Base-by-base conservation (phyloP, 2,329 filamentous ascomycete genomes). In the Sarocladiaceae sp. region DNA sequence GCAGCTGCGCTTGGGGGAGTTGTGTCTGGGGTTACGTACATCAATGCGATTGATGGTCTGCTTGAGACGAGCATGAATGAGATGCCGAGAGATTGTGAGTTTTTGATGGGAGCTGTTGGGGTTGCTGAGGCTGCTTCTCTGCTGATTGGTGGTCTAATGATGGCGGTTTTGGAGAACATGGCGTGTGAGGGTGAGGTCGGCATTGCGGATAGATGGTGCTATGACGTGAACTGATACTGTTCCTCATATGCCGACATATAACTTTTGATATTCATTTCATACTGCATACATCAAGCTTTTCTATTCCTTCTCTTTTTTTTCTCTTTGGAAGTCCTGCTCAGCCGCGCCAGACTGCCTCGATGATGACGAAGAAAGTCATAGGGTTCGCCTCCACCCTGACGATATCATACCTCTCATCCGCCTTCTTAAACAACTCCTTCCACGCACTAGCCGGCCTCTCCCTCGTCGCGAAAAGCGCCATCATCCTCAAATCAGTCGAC, bases 401-500 rank as follows among this genome's bases (percentile, higher is more conserved):
- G 17, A 77, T 62, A n/a, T 72, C 66, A 40, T 74, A 76, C 12
- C 73, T 60, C 56, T 72, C 66, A 53, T 79, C 75, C 2, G 76
- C 75, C 42, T 62, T 57, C n/a, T 55, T 58, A 57, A 79, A 73
- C 2, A 79, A 62, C 15, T 62, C 60, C 58, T 67, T 69, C 72
- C 75, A 80, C 4, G 70, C 72, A n/a, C 68, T 64, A 0, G 71
- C 67, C 0, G 69, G 66, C 18, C 76, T 65, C 62, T 80, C 77
- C 56, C 71, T 70, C 2, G 68, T 68, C 55, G 76, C 79, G 47
- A 76, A 75, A 5, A 78, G 58, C 3, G 71, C 70, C 70, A 78
- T 73, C 69, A 80, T 71, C 42, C 73, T 65, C 55, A 81, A 52
- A 59, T 81, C 77, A 12, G 71, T 76, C 20, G 64, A 66, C 4